Conservation (phyloP, 805 yeast genomes). For the Starmerella potacharoeniae region DNA sequence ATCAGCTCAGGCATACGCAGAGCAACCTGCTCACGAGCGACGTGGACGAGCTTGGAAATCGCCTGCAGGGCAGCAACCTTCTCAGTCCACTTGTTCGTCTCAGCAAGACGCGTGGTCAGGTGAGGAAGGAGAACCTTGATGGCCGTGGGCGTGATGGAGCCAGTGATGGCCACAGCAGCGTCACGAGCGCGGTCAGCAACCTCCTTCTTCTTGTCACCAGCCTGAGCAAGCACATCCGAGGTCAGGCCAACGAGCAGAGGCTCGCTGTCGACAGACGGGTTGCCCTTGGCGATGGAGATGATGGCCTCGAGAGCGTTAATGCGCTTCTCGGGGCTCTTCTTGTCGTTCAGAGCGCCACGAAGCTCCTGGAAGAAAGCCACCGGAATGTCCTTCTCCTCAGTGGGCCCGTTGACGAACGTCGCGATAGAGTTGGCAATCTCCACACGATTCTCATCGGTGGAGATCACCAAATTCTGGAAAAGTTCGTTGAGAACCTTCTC, state of each 20-base stretch:
- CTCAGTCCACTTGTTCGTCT: constrained; percentile 90
- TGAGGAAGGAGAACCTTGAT: constrained; percentile 82
- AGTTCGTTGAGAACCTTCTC: constrained; percentile 79
- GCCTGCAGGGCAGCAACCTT: constrained; percentile 83
- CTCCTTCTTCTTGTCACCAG: constrained; percentile 84
- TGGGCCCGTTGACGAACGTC: constrained; percentile 88
- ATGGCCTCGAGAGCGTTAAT: constrained; percentile 77
- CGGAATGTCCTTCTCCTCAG: constrained; percentile 98
- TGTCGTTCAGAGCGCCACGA: constrained; percentile 62
- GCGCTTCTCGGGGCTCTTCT: constrained; percentile 56
- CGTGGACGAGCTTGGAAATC: constrained; percentile 76
- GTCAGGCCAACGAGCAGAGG: constrained; percentile 77
- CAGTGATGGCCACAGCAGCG: constrained; percentile 67
- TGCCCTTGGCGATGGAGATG: constrained; percentile 65
- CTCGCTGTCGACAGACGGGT: constrained; percentile 69
- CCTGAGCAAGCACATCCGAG: constrained; percentile 55
- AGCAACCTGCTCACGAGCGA: constrained; percentile 92
- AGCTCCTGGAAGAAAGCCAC: constrained; percentile 71
- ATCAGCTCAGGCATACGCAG: constrained; percentile 99
- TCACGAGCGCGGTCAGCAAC: constrained; percentile 60
- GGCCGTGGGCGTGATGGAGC: constrained; percentile 82
- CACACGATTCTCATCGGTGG: constrained; percentile 65
- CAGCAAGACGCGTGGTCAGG: constrained; percentile 53
- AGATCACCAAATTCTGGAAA: constrained; percentile 83
- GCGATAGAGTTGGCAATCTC: constrained; percentile 84